Evolutionary conservation across 2,329 filamentous ascomycete genomes (phyloP).

Genomic region (Monosporascus sp.): DNA sequence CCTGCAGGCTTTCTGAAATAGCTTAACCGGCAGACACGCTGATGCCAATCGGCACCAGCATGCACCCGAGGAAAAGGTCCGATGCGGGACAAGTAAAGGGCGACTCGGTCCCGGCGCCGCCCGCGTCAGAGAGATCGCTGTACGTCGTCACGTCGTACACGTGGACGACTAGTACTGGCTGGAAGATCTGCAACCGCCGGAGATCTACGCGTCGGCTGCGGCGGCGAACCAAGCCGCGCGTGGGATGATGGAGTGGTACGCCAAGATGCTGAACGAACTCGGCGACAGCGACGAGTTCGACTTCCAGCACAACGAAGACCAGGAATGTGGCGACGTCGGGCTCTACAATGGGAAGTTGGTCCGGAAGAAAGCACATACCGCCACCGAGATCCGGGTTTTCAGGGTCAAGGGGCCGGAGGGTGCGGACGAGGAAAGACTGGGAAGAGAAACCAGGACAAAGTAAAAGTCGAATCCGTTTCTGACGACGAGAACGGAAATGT

Average conservation of each 20-base stretch:
- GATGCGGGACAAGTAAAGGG: neutral
- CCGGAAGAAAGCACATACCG: neutral
- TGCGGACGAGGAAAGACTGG: neutral
- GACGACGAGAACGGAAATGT: neutral
- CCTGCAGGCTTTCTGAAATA: too few relatives aligned
- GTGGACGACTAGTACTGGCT: slow-evolving; percentile 1
- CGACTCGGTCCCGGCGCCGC: neutral
- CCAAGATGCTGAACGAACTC: slow-evolving; percentile 2
- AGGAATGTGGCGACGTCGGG: neutral
- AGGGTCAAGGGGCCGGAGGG: neutral
- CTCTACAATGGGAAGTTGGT: neutral
- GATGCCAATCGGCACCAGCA: neutral
- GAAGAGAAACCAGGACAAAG: neutral
- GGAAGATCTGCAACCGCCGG: slow-evolving; percentile 3
- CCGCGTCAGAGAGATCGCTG: neutral
- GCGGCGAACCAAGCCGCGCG: slow-evolving; percentile 8
- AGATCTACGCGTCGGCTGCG: slow-evolving; percentile 2
- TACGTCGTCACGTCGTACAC: slow-evolving; percentile 7
- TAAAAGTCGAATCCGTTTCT: neutral
- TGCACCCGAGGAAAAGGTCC: neutral
- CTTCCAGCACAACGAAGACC: neutral
- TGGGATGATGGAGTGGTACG: slow-evolving; percentile 3
- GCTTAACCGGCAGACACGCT: too few relatives aligned
- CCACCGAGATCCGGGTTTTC: slow-evolving; percentile 1
- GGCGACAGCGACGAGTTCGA: neutral